Base-by-base conservation (phyloP, 2,329 filamentous ascomycete species). In the Pyricularia grisea region DNA sequence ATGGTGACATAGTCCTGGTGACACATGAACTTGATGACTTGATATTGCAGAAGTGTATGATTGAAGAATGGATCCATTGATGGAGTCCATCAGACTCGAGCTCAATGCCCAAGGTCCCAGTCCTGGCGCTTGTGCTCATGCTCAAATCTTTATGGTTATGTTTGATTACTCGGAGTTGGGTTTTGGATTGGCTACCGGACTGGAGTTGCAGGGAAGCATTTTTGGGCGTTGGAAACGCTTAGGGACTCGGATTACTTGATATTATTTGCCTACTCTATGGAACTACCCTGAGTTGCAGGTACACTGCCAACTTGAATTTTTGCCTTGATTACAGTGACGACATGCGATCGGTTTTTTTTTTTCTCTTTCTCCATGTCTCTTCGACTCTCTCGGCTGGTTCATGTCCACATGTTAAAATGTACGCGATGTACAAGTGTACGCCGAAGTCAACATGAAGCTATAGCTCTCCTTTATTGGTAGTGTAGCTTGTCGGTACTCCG, bases 1-100 rank as follows among this genome's bases (percentile, higher is more conserved):
- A 86, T 87, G 84, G 79, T 85, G 71, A 87, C 82, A 70, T 83
- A 79, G 67, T 86, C 76, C 25, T 63, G 6, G 60, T 14, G 14
- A 10, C 17, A 20, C 58, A 30, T 28, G 60, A 63, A 20, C 14
- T 36, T 20, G 30, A 63, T 30, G 60, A 63, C 6, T 30, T 63
- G 58, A n/a, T 17, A 60, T 23, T 61, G 28, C 58, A 20, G 60
- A 63, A 20, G 14, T 63, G 60, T 63, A 63, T 63, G 25, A 63
- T 28, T 28, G 25, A 28, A 9, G 42, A n/a, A 12, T 63, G 27
- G 60, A 17, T 28, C 27, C 60, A 63, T 28, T 27, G 60, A 63
- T 28, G 11, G 14, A 63, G 60, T 28, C 60, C 60, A 28, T 17
- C 17, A 25, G 30, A 28, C 12, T 25, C 25, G 12, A 28, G 14